Percentiles rank a stretch among this genome's conserved stretches.
Evolutionary conservation across 345 rosid species (phyloP).

Genomic region (Eucalyptus sp.): DNA sequence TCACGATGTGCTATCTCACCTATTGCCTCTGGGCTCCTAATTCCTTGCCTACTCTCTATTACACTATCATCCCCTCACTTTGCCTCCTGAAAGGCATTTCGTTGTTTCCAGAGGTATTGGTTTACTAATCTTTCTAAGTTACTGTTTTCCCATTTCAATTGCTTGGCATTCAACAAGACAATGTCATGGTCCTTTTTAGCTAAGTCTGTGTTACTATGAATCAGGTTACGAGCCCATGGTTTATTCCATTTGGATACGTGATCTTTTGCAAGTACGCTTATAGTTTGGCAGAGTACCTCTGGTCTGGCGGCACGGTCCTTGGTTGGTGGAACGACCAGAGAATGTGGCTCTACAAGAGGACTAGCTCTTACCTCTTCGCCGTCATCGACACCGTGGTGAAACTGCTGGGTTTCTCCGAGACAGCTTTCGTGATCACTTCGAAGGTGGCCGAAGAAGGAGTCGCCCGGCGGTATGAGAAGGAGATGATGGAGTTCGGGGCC

Average conservation of each 20-base stretch:
- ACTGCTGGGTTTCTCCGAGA: slow-evolving; percentile 26
- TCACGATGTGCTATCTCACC: slow-evolving; percentile 26
- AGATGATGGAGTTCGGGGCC: slow-evolving; percentile 67
- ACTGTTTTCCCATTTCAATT: background rate
- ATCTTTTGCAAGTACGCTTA: slow-evolving; percentile 7
- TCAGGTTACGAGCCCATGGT: slow-evolving; percentile 53
- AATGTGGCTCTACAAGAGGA: slow-evolving; percentile 66
- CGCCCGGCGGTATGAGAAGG: slow-evolving; percentile 27
- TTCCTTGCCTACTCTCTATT: slow-evolving; percentile 30
- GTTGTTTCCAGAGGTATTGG: slow-evolving; percentile 56
- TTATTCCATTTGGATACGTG: slow-evolving; percentile 44
- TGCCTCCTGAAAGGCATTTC: slow-evolving; percentile 46
- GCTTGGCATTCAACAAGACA: background rate
- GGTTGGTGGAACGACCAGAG: slow-evolving; percentile 82
- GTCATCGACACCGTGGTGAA: slow-evolving; percentile 29
- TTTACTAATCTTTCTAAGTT: background rate
- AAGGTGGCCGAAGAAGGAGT: slow-evolving; percentile 62
- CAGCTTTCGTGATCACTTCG: slow-evolving; percentile 45
- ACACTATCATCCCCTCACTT: slow-evolving; percentile 47
- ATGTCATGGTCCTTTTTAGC: background rate
- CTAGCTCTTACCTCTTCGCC: slow-evolving; percentile 57
- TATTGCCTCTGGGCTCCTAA: slow-evolving; percentile 53
- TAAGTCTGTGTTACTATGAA: background rate
- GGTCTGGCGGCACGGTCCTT: slow-evolving; percentile 41
- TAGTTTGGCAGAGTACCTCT: slow-evolving; percentile 40